These are phyloP conservation scores for Boletus edulis DNA, from an alignment of 768 basidiomycete species.

Conservation along the genomic window DNA sequence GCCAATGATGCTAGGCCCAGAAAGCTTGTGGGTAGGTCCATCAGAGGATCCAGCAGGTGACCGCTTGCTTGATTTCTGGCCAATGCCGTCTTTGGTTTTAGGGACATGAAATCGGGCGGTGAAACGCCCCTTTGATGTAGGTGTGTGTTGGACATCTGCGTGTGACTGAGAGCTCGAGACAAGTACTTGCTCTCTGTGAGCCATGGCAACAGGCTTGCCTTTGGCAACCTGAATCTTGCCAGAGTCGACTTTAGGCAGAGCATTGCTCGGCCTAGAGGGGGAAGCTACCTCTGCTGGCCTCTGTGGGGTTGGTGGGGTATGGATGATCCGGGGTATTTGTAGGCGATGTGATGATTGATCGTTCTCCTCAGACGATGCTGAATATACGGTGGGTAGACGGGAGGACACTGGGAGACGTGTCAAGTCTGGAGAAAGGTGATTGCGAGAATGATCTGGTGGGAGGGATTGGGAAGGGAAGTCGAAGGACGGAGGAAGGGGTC, in stretches of 20 bases:
- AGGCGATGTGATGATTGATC: slow-evolving; percentile 25
- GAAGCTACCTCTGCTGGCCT: slow-evolving; percentile 17
- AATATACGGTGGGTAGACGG: slow-evolving; percentile 27
- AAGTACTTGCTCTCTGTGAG: slow-evolving; percentile 27
- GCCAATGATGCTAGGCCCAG: slow-evolving; percentile 1
- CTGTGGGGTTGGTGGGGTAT: slow-evolving; percentile 38
- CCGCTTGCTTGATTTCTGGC: slow-evolving; percentile 28
- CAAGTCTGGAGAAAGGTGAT: slow-evolving; percentile 9
- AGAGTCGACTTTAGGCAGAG: slow-evolving; percentile 9
- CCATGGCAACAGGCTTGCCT: slow-evolving; percentile 14
- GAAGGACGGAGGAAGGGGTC: slow-evolving; percentile 12
- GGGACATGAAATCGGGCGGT: slow-evolving; percentile 29
- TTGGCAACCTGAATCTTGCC: slow-evolving; percentile 8
- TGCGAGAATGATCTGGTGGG: slow-evolving; percentile 17
- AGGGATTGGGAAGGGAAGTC: slow-evolving; percentile 22
- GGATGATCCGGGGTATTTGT: slow-evolving; percentile 33
- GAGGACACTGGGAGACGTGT: slow-evolving; percentile 3
- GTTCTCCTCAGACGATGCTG: slow-evolving; percentile 23
- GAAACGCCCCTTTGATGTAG: slow-evolving; percentile 25
- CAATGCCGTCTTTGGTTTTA: slow-evolving; percentile 18
- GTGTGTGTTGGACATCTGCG: neutral
- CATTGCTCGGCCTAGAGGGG: slow-evolving; percentile 1
- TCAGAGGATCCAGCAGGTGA: slow-evolving; percentile 6
- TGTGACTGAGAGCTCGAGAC: slow-evolving; percentile 24
- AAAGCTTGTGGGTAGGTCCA: slow-evolving; percentile 5